Conservation (phyloP, 208 protist genomes). For the Entamoeba histolytica region DNA sequence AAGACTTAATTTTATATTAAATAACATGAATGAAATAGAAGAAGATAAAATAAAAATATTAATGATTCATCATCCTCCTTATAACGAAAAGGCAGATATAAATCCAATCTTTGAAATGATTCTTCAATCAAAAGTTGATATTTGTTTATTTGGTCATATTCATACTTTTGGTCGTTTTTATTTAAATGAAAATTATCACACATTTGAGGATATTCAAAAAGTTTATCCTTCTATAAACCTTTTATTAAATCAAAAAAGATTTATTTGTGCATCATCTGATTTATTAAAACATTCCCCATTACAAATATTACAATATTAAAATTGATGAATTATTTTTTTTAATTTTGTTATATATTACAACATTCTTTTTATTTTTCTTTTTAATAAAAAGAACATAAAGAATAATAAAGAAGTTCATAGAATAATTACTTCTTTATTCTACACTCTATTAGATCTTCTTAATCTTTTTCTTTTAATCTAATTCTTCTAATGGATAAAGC, state of each 20-base stretch:
- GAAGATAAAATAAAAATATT: background rate
- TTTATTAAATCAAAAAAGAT: background rate
- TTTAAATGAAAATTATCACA: background rate
- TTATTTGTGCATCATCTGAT: background rate
- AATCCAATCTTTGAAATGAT: background rate
- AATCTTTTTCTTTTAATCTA: too few species aligned
- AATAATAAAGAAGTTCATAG: too few species aligned
- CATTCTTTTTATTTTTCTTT: too few species aligned
- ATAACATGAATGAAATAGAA: background rate
- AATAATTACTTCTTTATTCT: too few species aligned
- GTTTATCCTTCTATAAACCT: background rate
- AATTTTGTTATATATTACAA: too few species aligned
- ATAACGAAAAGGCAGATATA: background rate
- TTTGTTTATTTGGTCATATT: background rate
- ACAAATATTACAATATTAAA: background rate
- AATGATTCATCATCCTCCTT: background rate
- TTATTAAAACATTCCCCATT: background rate
- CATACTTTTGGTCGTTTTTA: background rate
- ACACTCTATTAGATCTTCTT: too few species aligned
- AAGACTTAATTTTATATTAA: background rate
- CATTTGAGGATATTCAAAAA: background rate
- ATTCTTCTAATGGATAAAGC: background rate
- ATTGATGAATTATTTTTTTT: background rate
- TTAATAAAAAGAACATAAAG: too few species aligned
- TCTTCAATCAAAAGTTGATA: background rate